These are phyloP conservation scores for Linnemannia hyalina DNA, from an alignment of 192 early-diverging fungal genomes.

Conservation along the genomic window DNA sequence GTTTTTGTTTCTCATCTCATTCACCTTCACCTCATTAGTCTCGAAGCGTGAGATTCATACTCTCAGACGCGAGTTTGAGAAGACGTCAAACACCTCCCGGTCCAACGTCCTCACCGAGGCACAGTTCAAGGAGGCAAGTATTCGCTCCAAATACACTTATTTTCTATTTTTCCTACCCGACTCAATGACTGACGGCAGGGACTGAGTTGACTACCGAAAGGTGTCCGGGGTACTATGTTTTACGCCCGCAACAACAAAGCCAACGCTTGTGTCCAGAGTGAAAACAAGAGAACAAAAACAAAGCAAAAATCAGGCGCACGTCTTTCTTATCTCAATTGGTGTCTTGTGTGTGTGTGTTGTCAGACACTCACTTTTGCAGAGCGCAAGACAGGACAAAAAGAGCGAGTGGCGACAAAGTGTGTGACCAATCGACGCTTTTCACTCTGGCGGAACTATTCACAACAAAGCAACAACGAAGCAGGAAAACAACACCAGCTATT, in stretches of 20 bases:
- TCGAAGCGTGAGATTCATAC: conserved; percentile 63
- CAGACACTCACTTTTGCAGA: not conserved
- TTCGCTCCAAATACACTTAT: not conserved
- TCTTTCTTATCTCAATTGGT: not conserved
- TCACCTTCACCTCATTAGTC: conserved; percentile 34
- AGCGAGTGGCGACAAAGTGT: not conserved
- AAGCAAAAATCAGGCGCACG: not conserved
- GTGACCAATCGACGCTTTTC: not conserved
- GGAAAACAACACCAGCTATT: not conserved
- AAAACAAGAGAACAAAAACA: not conserved
- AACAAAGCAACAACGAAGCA: not conserved
- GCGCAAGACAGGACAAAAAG: not conserved
- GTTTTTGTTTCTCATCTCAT: not conserved
- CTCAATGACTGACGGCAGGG: not conserved
- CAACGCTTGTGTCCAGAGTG: not conserved
- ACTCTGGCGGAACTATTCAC: not conserved
- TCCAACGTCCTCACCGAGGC: conserved; percentile 72
- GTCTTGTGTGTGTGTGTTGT: not conserved
- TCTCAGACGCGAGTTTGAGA: conserved; percentile 63
- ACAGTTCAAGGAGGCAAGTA: conserved; percentile 75
- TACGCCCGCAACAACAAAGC: not conserved
- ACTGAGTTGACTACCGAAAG: not conserved
- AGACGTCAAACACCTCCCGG: conserved; percentile 54
- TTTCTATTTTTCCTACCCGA: conserved; percentile 10
- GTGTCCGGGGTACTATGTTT: not conserved